Evolutionary conservation across 192 early-diverging fungal genomes (phyloP).

Genomic region (Linnemannia elongata): DNA sequence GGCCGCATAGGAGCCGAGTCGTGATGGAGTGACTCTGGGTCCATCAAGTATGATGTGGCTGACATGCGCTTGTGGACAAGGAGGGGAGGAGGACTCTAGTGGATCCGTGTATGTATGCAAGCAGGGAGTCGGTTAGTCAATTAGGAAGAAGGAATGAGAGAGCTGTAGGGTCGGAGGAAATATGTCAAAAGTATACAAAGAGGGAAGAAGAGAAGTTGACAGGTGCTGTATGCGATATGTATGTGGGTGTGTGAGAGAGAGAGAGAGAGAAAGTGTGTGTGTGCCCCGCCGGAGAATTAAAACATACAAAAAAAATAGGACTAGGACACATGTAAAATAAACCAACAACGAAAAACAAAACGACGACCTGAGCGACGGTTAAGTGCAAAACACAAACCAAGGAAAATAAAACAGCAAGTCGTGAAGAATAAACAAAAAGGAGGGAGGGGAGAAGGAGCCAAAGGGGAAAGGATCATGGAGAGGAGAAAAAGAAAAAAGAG

Average conservation of each 20-base stretch:
- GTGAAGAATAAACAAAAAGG: background rate
- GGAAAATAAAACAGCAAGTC: background rate
- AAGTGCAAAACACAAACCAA: background rate
- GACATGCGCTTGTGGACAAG: background rate
- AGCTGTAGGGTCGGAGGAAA: background rate
- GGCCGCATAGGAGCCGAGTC: slow-evolving; percentile 29
- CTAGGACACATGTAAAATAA: background rate
- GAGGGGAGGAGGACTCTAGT: background rate
- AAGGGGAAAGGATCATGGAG: background rate
- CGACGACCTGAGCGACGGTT: background rate
- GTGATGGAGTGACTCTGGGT: slow-evolving; percentile 41
- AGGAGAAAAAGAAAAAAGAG: background rate
- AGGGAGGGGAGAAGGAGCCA: background rate
- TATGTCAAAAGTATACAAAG: background rate
- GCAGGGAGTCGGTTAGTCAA: background rate
- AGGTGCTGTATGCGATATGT: slow-evolving; percentile 1
- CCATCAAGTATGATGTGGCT: slow-evolving; percentile 41
- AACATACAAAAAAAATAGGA: background rate
- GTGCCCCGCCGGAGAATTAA: slow-evolving; percentile 37
- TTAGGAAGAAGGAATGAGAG: slow-evolving; percentile 4
- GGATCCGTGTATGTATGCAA: background rate
- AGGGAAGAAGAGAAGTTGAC: background rate
- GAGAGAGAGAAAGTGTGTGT: background rate
- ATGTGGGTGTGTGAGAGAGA: background rate
- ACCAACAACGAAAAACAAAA: slow-evolving; percentile 2